phyloP scores from a whole-genome alignment of 2,329 filamentous ascomycete genomes.

The Neoascochyta sp. region DNA sequence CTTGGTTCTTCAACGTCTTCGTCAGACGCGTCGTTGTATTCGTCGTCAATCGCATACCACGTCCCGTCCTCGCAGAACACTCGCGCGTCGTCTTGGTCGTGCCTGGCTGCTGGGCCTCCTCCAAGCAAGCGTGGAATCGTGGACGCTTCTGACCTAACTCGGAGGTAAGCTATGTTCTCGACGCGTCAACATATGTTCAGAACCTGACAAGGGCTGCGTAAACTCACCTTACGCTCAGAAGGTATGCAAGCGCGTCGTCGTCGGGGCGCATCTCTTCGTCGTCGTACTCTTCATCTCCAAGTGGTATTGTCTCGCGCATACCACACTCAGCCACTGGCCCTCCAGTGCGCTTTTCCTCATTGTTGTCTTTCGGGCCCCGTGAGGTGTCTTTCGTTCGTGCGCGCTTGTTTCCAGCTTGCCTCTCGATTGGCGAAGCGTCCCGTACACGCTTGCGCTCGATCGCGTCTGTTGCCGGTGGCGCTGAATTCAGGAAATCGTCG shows the following conservation, averaged over 20 bases:
- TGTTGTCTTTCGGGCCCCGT: neutral
- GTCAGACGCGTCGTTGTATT: slow-evolving; percentile 9
- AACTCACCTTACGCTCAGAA: slow-evolving; percentile 35
- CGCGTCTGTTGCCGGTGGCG: slow-evolving; percentile 1
- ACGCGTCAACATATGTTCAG: neutral
- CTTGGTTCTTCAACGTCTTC: slow-evolving; percentile 8
- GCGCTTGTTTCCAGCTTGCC: slow-evolving; percentile 14
- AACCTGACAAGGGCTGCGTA: too few species aligned
- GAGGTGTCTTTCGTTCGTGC: slow-evolving; percentile 7
- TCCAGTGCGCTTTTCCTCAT: slow-evolving; percentile 5
- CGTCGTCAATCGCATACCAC: slow-evolving; percentile 57
- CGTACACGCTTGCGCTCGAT: slow-evolving; percentile 24
- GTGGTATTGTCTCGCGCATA: slow-evolving; percentile 29
- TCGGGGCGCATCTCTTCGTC: slow-evolving; percentile 29
- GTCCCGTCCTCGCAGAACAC: slow-evolving; percentile 77
- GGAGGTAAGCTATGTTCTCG: slow-evolving; percentile 12
- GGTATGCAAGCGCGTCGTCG: slow-evolving; percentile 32
- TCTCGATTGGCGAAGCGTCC: slow-evolving; percentile 4
- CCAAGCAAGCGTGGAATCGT: slow-evolving; percentile 68
- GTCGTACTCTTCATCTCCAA: slow-evolving; percentile 18
- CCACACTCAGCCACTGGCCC: slow-evolving; percentile 16
- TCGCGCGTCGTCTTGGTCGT: slow-evolving; percentile 48
- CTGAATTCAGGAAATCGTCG: slow-evolving; percentile 19
- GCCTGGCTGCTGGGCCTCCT: slow-evolving; percentile 49
- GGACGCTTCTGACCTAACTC: slow-evolving; percentile 67